phyloP scores from a whole-genome alignment of 345 rosid genomes.

The Dimocarpus longan region DNA sequence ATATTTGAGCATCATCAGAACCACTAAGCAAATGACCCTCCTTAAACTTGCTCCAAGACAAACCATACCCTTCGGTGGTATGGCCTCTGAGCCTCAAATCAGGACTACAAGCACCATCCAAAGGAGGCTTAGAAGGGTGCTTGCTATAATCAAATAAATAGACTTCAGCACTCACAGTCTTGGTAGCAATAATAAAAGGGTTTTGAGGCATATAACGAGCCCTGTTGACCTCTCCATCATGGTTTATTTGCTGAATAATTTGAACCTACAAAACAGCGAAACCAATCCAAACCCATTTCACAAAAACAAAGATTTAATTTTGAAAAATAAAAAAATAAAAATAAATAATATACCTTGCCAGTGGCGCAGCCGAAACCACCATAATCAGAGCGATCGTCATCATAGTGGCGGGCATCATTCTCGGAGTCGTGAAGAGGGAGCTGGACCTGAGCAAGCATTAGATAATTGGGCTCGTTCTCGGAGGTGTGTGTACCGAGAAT shows the following conservation, averaged over 20 bases:
- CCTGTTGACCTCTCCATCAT: constrained; percentile 96
- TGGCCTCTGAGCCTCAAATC: constrained; percentile 94
- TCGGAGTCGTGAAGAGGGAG: constrained; percentile 92
- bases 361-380: constrained; percentile 91
- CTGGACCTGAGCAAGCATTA: constrained; percentile 97
- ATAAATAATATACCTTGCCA: constrained; percentile 62
- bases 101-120: constrained; percentile 87
- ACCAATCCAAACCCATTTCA: too few relatives aligned
- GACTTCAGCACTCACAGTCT: constrained; percentile 95
- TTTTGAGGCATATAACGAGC: constrained; percentile 99
- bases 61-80: constrained; percentile 93
- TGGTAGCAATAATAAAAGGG: constrained; percentile 88
- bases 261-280: constrained; percentile 52
- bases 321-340: too few relatives aligned
- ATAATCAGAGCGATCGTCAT: constrained; percentile 76
- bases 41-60: constrained; percentile 97
- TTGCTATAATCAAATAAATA: constrained; percentile 93
- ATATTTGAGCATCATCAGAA: constrained; percentile 98
- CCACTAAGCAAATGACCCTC: constrained; percentile 95
- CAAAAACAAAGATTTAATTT: too few relatives aligned
- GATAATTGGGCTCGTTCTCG: constrained; percentile 95
- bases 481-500: constrained; percentile 97
- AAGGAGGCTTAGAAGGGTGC: constrained; percentile 91
- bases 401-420: constrained; percentile 92
- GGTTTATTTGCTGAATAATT: constrained; percentile 96